Evolutionary conservation across 2,329 filamentous ascomycete genomes (phyloP).

Genomic region (Aureobasidium sp.): DNA sequence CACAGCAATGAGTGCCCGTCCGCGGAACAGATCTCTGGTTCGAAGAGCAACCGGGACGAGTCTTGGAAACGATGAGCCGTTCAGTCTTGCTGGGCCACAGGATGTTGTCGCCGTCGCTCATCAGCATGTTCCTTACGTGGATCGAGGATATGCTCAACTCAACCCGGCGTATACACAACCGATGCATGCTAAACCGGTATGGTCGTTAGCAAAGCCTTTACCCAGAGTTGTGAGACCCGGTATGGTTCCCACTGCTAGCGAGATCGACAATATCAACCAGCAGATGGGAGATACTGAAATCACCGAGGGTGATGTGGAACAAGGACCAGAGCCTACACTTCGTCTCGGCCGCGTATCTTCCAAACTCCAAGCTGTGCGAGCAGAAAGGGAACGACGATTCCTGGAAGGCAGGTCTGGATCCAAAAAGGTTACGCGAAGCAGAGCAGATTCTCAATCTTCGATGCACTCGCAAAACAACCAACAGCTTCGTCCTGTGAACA

Average conservation of each 20-base stretch:
- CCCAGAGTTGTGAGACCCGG: slow-evolving; percentile 12
- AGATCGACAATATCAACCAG: background rate
- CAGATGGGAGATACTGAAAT: background rate
- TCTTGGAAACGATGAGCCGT: background rate
- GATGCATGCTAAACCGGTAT: slow-evolving; percentile 1
- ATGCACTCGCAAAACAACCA: background rate
- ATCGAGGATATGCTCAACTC: slow-evolving; percentile 9
- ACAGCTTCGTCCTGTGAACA: background rate
- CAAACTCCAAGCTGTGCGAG: slow-evolving; percentile 3
- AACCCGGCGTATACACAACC: slow-evolving; percentile 11
- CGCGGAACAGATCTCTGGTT: background rate
- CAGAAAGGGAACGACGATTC: slow-evolving; percentile 3
- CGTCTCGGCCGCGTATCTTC: background rate
- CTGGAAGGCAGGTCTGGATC: slow-evolving; percentile 1
- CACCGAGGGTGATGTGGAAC: slow-evolving; percentile 8
- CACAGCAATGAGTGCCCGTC: background rate
- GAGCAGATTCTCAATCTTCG: slow-evolving; percentile 5
- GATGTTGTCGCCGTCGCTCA: background rate
- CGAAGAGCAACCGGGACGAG: background rate
- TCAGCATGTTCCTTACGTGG: slow-evolving; percentile 10
- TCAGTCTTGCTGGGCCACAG: slow-evolving; percentile 6
- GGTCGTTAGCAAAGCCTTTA: slow-evolving; percentile 3
- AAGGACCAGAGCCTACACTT: slow-evolving; percentile 7
- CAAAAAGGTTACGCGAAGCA: background rate
- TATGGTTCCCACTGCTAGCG: slow-evolving; percentile 10